phyloP scores from a whole-genome alignment of 2,329 filamentous ascomycete genomes.

The Didymella lethalis region DNA sequence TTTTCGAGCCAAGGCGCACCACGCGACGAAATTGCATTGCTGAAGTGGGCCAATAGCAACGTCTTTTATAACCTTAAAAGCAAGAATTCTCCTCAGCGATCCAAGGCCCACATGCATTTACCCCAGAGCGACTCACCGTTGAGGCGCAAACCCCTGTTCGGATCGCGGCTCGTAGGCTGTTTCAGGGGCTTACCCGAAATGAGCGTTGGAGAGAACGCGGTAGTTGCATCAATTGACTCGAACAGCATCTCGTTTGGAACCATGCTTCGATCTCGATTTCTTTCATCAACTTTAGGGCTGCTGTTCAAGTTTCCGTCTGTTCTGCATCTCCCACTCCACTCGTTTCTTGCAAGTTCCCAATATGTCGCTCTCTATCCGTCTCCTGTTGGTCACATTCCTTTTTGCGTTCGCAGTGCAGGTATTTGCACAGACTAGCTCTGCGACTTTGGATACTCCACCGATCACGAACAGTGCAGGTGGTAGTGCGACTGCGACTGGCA shows the following conservation, averaged over 20 bases:
- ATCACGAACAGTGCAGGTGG: conserved; percentile 37
- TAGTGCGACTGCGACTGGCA: conserved; percentile 7
- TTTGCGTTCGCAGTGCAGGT: conserved; percentile 37
- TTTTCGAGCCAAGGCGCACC: conserved; percentile 19
- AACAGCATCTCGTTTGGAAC: conserved; percentile 26
- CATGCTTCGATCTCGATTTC: conserved; percentile 24
- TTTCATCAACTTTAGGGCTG: conserved; percentile 11
- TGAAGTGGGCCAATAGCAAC: conserved; percentile 25
- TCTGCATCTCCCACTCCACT: conserved; percentile 12
- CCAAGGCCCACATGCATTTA: conserved; percentile 28
- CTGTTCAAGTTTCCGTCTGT: conserved; percentile 2
- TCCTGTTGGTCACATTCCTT: conserved; percentile 44
- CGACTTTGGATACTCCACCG: conserved; percentile 35
- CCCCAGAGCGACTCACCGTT: conserved; percentile 23
- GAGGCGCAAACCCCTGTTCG: conserved; percentile 33
- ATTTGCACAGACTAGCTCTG: conserved; percentile 39
- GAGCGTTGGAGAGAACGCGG: conserved; percentile 36
- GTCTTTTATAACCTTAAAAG: conserved; percentile 26
- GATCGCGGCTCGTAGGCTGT: conserved; percentile 30
- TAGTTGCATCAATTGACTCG: conserved; percentile 25
- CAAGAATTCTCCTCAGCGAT: conserved; percentile 35
- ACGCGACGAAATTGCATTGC: conserved; percentile 42
- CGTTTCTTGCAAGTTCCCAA: conserved; percentile 30
- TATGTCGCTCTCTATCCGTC: conserved; percentile 47
- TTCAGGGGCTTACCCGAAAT: conserved; percentile 48